Evolutionary conservation across 2,329 filamentous ascomycete genomes (phyloP), one percentile per base, ranked within the genome.

Genomic region (Trichophyton verrucosum): DNA sequence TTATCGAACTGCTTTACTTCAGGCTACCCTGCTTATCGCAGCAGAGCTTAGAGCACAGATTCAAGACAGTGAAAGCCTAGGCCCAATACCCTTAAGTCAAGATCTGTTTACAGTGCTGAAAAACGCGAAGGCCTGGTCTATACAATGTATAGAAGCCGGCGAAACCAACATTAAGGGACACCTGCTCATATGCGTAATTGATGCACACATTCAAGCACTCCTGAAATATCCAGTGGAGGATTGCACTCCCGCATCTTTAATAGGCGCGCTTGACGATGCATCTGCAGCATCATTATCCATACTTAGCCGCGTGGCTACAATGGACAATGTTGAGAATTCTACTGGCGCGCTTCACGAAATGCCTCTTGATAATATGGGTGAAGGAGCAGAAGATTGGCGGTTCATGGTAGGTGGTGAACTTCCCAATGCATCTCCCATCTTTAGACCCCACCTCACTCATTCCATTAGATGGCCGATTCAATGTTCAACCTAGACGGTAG

Each of bases 141-240:
- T 78, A 51, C 63, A 65, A 4, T 72, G 69, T 7, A 71, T 83
- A n/a, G 64, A 74, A 53, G 73, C 72, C 0, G 81, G 80, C 1
- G 80, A 83, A 68, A 82, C 80, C 0, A 84, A 83, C 60, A 69
- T 79, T 20, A 84, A 83, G 64, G 78, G 78, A 0, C 77, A 78
- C 46, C 57, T 84, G 17, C 72, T 82, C 11, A 63, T 71, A 1
- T 67, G 66, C 7, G 65, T 77, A 11, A 65, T 80, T 0, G 65
- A 65, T 3, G 72, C 74, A 0, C 74, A 81, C 49, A 70, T 82
- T 0, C 70, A 78, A 2, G 76, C 71, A 0, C 67, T 80, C 1
- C 68, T 73, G 61, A 67, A 65, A 2, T 75, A 78, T 0, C 9
- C 74, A 0, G 62, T 62, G 0, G 70, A 70, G 4, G 68, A 75